phyloP scores from a whole-genome alignment of 345 rosid genomes.

The Euphorbia peplus region DNA sequence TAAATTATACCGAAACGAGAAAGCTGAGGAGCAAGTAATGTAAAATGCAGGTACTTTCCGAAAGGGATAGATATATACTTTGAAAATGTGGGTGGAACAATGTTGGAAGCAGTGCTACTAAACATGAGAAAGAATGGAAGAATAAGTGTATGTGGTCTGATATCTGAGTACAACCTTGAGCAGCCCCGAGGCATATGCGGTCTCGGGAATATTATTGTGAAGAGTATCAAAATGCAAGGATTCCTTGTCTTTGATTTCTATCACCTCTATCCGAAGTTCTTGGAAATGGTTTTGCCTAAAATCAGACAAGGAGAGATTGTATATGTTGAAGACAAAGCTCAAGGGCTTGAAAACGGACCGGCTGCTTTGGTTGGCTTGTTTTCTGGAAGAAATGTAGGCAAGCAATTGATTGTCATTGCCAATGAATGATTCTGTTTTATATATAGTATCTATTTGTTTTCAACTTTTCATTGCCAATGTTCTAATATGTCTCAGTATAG shows the following conservation, averaged over 20 bases:
- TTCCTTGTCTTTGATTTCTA: not conserved
- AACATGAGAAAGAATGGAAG: slow-evolving; percentile 28
- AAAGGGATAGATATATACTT: slow-evolving; percentile 39
- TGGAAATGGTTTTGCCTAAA: slow-evolving; percentile 28
- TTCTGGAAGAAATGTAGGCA: slow-evolving; percentile 23
- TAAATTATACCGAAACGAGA: no score
- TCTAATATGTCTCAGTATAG: no score
- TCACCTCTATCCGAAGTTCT: slow-evolving; percentile 12
- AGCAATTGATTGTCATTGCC: slow-evolving; percentile 21
- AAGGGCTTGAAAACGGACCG: slow-evolving; percentile 14
- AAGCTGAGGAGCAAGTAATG: no score
- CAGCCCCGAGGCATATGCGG: slow-evolving; percentile 11
- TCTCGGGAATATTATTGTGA: slow-evolving; percentile 12
- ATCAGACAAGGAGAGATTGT: slow-evolving; percentile 24
- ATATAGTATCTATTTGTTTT: no score
- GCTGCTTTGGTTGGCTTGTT: slow-evolving; percentile 30
- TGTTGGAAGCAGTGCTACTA: slow-evolving; percentile 36
- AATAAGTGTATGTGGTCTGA: slow-evolving; percentile 27
- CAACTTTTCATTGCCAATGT: no score
- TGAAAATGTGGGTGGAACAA: slow-evolving; percentile 28
- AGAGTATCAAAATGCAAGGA: slow-evolving; percentile 20
- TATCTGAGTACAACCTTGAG: slow-evolving; percentile 28
- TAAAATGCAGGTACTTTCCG: slow-evolving; percentile 21
- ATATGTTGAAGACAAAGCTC: slow-evolving; percentile 23
- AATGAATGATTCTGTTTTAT: not conserved